These are phyloP conservation scores for Protomyces gravidus DNA, from an alignment of 1,139 yeast species.

Conservation along the genomic window DNA sequence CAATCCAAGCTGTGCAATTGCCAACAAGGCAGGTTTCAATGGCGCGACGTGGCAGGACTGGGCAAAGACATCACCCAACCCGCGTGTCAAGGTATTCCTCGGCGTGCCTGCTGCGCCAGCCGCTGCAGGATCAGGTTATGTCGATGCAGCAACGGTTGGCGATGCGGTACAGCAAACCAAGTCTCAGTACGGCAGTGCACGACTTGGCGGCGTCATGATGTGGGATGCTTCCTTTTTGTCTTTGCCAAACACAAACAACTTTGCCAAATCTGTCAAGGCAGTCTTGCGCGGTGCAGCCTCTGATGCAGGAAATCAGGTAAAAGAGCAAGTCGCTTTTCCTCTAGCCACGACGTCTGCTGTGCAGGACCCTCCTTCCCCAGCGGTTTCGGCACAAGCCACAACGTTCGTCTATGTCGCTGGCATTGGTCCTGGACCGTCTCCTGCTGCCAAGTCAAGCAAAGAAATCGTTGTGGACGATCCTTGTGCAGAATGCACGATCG, in stretches of 20 bases:
- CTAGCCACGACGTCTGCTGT: no score
- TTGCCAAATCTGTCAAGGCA: not conserved
- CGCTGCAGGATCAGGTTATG: slow-evolving; percentile 49
- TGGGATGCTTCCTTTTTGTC: slow-evolving; percentile 13
- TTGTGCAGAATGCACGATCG: not conserved
- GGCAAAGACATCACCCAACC: slow-evolving; percentile 66
- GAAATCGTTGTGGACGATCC: not conserved
- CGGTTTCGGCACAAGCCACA: slow-evolving; percentile 44
- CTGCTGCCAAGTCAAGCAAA: not conserved
- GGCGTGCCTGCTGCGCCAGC: slow-evolving; percentile 68
- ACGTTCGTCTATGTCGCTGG: slow-evolving; percentile 33
- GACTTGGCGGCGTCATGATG: slow-evolving; percentile 24
- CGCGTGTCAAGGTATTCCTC: slow-evolving; percentile 54
- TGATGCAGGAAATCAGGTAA: not conserved
- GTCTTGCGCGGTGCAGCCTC: not conserved
- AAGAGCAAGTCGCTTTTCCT: not conserved
- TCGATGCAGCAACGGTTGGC: not conserved
- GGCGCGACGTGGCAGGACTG: slow-evolving; percentile 77
- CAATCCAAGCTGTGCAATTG: slow-evolving; percentile 2
- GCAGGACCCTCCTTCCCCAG: slow-evolving; percentile 20
- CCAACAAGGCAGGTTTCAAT: slow-evolving; percentile 51
- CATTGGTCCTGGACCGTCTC: not conserved
- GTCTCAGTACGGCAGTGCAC: not conserved
- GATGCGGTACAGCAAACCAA: not conserved
- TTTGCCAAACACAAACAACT: not conserved